phyloP scores from a whole-genome alignment of 495 filamentous ascomycete species.

The Zalerion maritima region DNA sequence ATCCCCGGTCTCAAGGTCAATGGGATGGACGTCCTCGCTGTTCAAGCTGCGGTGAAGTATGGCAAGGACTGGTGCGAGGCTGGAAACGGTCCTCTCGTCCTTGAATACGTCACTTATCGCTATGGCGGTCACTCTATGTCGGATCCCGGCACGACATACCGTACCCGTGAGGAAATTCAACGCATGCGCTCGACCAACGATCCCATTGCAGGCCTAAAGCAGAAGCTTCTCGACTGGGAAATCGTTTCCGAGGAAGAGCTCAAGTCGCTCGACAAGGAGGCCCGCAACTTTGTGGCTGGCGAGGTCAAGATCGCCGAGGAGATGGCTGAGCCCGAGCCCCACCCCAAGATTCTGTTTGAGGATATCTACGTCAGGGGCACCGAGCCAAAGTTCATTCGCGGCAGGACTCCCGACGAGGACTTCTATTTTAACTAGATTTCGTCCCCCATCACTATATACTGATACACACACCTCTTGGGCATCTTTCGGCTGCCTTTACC shows the following conservation, averaged over 20 bases:
- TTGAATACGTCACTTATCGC: constrained; percentile 98
- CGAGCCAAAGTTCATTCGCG: constrained; percentile 84
- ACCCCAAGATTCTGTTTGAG: constrained; percentile 72
- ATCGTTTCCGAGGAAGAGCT: constrained; percentile 92
- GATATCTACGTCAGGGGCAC: constrained; percentile 90
- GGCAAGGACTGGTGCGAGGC: constrained; percentile 68
- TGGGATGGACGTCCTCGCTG: constrained; percentile 97
- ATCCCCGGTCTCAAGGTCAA: constrained; percentile 99
- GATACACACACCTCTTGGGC: too few species aligned
- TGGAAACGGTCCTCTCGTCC: constrained; percentile 82
- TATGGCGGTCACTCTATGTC: constrained; percentile 99
- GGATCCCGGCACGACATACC: constrained; percentile 97
- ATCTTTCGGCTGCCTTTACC: too few species aligned
- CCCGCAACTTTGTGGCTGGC: constrained; percentile 65
- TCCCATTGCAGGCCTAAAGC: constrained; percentile 93
- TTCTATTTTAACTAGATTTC: constrained; percentile 58
- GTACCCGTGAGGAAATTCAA: constrained; percentile 97
- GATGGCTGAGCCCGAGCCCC: constrained; percentile 66
- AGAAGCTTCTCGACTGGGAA: constrained; percentile 92
- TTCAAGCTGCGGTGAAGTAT: constrained; percentile 89
- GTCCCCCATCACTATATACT: too few species aligned
- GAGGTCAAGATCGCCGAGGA: constrained; percentile 84
- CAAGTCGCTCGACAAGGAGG: constrained; percentile 87
- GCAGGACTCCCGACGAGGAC: constrained; percentile 82
- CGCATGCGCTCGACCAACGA: constrained; percentile 98